Evolutionary conservation across 2,329 filamentous ascomycete genomes (phyloP), one percentile per base, ranked within the genome.

Genomic region (Penicillium paneum): DNA sequence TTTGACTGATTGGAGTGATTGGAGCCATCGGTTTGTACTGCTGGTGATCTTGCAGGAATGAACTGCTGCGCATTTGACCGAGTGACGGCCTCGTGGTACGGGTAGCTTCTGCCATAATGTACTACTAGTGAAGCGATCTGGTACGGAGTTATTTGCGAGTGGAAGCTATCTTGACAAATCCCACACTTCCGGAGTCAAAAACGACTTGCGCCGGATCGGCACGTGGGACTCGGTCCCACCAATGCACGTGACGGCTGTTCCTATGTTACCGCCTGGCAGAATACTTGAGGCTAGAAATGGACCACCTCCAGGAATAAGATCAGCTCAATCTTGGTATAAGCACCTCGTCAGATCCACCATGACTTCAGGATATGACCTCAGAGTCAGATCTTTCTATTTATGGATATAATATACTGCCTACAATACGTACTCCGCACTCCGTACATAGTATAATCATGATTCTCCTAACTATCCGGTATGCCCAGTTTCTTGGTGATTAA

Each of bases 21-120:
- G 71, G 64, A 44, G 62, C 60, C 31, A 69, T 66, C 8, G 74
- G 72, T 49, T 75, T 76, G 60, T 79, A 79, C 54, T 79, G 76
- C 58, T 79, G 75, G 55, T 79, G 77, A 56, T 78, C 77, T 39
- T 77, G 73, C 35, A 79, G 73, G 64, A 76, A 76, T 26, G 76
- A 77, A 50, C 70, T 72, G 58, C 75, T 72, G 48, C 69, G 68
- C 56, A 78, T 73, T 57, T 76, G 75, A 42, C 73, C 74, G 48
- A 79, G 68, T 29, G 73, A 71, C 10, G 76, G 77, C 48, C 75
- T 73, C 46, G 56, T 73, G 73, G 52, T 68, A 49, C 53, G 64
- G 52, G 63, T 68, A 43, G 66, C 50, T 11, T 68, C 59, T 46
- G 65, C 64, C 71, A 74, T 74, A 11, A 35, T 24, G 26, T 29